Evolutionary conservation across 306 rosid species (phyloP), one percentile per base, ranked within the genome.

Genomic region (Trifolium pratense): DNA sequence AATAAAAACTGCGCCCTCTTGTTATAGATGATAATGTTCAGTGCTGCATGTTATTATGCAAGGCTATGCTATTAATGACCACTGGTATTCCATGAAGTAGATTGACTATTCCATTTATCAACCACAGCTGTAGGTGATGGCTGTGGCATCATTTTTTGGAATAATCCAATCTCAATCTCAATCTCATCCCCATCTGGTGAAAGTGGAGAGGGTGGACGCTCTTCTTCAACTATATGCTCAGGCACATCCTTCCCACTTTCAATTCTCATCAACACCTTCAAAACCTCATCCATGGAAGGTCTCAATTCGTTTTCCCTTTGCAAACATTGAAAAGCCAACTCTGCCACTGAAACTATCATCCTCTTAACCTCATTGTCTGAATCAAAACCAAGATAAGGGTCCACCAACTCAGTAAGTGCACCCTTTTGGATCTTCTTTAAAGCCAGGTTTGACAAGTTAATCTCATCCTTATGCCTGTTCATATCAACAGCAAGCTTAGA

Each of bases 221-320:
- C 26, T 34, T 34, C 85, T 29, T 17, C 75, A 40, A 71, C 72
- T 36, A 55, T 3, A 66, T 62, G 20, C 40, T 66, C 76, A 58
- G 53, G 9, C 37, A 15, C 69, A 49, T 77, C 75, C 13, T 69
- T 74, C 36, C 84, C 78, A 66, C 74, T 78, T 52, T 79, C 75
- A 60, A 90, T 88, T 11, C 25, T 82, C 72, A 59, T 74, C 16
- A 90, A 76, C 14, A 37, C 73, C 67, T 82, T 87, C 73, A 86
- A 73, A n/a, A 87, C 90, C 77, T 87, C 92, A 23, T 82, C 81
- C 96, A 92, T 92, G 7, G 89, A 73, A 65, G 96, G 96, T 74
- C 98, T 88, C 77, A 74, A 75, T 20, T 87, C 89, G 69, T 73
- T 87, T 66, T 90, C 91, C 75, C 77, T 73, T 65, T 88, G 91